Conservation (phyloP, 495 filamentous ascomycete species). For the Hypoxylon subgilvum region DNA sequence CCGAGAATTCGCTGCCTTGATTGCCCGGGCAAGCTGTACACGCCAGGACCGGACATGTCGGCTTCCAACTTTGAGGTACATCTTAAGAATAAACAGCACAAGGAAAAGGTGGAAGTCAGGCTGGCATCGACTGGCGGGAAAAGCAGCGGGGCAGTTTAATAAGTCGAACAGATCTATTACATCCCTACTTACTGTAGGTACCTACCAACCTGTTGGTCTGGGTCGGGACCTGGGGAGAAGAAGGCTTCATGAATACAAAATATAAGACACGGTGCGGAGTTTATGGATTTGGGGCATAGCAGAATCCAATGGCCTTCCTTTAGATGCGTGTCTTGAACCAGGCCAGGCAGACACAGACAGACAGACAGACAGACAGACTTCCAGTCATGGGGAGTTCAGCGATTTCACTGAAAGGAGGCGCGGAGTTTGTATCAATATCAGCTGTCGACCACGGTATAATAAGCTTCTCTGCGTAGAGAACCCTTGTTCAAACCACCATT, state of each 20-base stretch:
- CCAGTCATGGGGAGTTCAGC: slow-evolving; percentile 16
- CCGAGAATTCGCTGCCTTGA: slow-evolving; percentile 88
- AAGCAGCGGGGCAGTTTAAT: background rate
- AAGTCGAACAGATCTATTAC: background rate
- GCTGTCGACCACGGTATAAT: slow-evolving; percentile 20
- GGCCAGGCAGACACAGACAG: no score
- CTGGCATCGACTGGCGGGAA: slow-evolving; percentile 21
- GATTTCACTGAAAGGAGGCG: slow-evolving; percentile 23
- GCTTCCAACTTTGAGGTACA: slow-evolving; percentile 91
- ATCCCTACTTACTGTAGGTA: no score
- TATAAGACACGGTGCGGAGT: slow-evolving; percentile 30
- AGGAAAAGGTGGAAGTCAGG: slow-evolving; percentile 65
- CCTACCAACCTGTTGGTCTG: no score
- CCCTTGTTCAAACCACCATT: slow-evolving; percentile 9
- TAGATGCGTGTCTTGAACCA: slow-evolving; percentile 7
- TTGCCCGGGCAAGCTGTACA: slow-evolving; percentile 93
- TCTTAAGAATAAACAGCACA: slow-evolving; percentile 79
- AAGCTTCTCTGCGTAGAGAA: slow-evolving; percentile 14
- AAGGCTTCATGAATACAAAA: background rate
- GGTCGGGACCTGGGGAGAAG: background rate
- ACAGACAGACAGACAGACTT: no score
- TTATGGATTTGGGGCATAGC: slow-evolving; percentile 4
- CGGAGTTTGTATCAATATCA: slow-evolving; percentile 38
- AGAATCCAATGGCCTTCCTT: background rate
- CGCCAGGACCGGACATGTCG: slow-evolving; percentile 78